Evolutionary conservation across 2,329 filamentous ascomycete species (phyloP).

Genomic region (Fusarium sublunatum): DNA sequence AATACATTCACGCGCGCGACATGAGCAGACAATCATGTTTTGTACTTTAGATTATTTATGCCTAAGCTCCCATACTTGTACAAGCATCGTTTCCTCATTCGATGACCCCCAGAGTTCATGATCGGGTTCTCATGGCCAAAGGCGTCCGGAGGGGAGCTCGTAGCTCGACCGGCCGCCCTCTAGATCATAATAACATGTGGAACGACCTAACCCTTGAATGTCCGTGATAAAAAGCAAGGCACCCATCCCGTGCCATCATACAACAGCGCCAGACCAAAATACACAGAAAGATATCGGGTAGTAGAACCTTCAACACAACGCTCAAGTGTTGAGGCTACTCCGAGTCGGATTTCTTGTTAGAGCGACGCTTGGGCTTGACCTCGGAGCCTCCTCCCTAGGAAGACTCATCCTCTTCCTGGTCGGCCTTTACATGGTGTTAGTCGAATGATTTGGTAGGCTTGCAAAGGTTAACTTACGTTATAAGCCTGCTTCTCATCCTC

Average conservation of each 20-base stretch:
- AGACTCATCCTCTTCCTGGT: conserved; percentile 70
- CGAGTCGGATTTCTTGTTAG: conserved; percentile 23
- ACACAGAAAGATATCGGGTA: conserved; percentile 46
- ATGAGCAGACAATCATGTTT: conserved; percentile 15
- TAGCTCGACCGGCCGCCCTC: conserved; percentile 46
- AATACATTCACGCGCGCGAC: background rate
- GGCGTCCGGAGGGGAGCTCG: conserved; percentile 35
- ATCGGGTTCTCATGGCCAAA: conserved; percentile 42
- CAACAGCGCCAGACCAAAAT: conserved; percentile 56
- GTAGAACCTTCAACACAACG: conserved; percentile 27
- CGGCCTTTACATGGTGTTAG: conserved; percentile 60
- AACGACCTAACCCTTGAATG: conserved; percentile 51
- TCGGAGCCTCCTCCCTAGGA: conserved; percentile 46
- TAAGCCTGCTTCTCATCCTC: conserved; percentile 97
- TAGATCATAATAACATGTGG: conserved; percentile 49
- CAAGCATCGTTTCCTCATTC: conserved; percentile 47
- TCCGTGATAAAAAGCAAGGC: conserved; percentile 54
- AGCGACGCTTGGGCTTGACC: conserved; percentile 25
- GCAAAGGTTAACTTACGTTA: conserved; percentile 70
- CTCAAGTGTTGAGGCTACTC: conserved; percentile 22
- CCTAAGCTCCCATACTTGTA: conserved; percentile 45
- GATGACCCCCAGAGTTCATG: conserved; percentile 40
- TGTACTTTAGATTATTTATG: conserved; percentile 38
- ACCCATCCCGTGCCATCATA: conserved; percentile 57
- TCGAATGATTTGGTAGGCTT: conserved; percentile 14